Evolutionary conservation across 176 grass and related monocot genomes (phyloP).

Genomic region (Poa pratensis): DNA sequence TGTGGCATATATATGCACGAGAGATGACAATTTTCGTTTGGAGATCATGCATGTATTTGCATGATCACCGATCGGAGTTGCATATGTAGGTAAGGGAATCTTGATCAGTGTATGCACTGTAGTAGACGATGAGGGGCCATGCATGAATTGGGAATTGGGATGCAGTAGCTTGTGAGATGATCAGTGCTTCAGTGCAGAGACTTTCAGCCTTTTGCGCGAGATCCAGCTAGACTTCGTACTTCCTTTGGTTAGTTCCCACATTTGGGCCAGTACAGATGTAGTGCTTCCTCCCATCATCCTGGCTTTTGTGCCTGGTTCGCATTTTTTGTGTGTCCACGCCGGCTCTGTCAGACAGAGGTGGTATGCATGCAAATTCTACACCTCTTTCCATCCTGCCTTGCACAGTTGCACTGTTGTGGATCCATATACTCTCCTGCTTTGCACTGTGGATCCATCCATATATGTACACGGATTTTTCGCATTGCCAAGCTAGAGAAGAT

Average conservation of each 20-base stretch:
- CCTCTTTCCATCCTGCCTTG: not conserved
- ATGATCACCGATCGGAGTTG: constrained; percentile 23
- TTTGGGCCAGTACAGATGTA: constrained; percentile 31
- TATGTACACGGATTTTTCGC: constrained; percentile 9
- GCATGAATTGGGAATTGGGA: not conserved
- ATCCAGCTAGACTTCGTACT: constrained; percentile 44
- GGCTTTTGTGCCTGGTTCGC: constrained; percentile 35
- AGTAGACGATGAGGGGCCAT: constrained; percentile 3
- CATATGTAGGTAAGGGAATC: constrained; percentile 21
- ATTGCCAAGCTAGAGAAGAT: not conserved
- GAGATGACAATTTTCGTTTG: too few species aligned
- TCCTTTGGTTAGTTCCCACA: constrained; percentile 21
- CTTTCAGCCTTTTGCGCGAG: not conserved
- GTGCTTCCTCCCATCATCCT: constrained; percentile 16
- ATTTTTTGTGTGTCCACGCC: constrained; percentile 23
- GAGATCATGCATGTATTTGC: constrained; percentile 17
- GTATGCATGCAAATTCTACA: not conserved
- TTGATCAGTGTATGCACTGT: constrained; percentile 28
- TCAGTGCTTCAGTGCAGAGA: not conserved
- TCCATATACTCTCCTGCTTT: not conserved
- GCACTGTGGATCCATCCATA: constrained; percentile 16
- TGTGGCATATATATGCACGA: not conserved
- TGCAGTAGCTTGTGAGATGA: constrained; percentile 11
- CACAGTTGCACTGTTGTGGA: constrained; percentile 25
- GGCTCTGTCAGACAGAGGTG: not conserved